Conservation (phyloP, 83 land plant genomes). For the Picea engelmannii region DNA sequence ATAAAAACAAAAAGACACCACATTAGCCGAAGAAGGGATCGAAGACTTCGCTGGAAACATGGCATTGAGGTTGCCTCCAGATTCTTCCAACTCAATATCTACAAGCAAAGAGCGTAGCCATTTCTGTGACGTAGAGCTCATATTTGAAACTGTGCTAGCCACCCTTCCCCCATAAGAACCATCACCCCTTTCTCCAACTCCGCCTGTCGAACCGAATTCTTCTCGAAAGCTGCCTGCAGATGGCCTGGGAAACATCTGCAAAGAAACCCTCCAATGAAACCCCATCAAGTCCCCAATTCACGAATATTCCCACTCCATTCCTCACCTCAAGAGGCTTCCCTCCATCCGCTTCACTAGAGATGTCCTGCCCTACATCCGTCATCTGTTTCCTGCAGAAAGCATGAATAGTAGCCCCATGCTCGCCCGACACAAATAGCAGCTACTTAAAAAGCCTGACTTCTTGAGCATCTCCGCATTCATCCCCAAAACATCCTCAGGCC, state of each 20-base stretch:
- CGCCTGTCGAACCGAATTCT: conserved; percentile 8
- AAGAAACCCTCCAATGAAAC: too few species aligned
- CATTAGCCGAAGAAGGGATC: conserved; percentile 53
- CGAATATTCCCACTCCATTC: not conserved
- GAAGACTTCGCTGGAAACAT: conserved; percentile 42
- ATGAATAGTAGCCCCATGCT: conserved; percentile 58
- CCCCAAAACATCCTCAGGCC: too few species aligned
- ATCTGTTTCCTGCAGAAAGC: conserved; percentile 42
- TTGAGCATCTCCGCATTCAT: too few species aligned
- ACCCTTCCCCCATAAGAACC: not conserved
- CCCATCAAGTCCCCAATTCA: conserved; percentile 12
- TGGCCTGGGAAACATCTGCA: too few species aligned
- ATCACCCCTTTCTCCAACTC: conserved; percentile 6
- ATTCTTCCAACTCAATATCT: conserved; percentile 40
- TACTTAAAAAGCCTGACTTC: too few species aligned
- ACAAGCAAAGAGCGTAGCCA: conserved; percentile 48
- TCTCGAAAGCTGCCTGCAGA: conserved; percentile 4
- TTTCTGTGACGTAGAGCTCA: conserved; percentile 17
- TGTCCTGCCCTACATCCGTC: conserved; percentile 12
- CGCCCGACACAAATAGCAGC: conserved; percentile 41
- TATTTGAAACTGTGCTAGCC: not conserved
- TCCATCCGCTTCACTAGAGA: conserved; percentile 42
- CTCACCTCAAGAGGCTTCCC: conserved; percentile 25
- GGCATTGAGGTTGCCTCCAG: conserved; percentile 30
- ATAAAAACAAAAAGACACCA: conserved; percentile 64